Evolutionary conservation across 768 basidiomycete species (phyloP).

Genomic region (Fistulinella prunicolor): DNA sequence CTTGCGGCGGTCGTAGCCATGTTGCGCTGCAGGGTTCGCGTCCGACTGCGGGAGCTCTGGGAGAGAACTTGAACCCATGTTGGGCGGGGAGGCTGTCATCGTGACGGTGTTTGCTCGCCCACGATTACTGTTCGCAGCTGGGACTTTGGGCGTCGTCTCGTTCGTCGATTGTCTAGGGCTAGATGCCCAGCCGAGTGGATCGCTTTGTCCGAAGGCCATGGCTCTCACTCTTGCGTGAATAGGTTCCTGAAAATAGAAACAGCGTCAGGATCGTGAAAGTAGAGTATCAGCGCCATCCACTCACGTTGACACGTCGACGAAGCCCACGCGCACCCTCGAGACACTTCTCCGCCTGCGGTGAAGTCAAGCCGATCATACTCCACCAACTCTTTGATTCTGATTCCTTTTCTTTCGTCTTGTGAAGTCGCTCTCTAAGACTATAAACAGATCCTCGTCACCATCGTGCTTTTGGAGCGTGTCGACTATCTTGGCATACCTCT

Average conservation of each 20-base stretch:
- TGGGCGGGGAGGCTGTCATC: background rate
- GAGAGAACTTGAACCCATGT: background rate
- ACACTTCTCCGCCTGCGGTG: conserved; percentile 1
- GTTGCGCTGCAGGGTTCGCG: background rate
- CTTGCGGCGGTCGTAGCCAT: background rate
- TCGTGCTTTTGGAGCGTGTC: too few species aligned
- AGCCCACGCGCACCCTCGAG: conserved; percentile 6
- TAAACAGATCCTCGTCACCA: background rate
- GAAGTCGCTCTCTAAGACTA: conserved; percentile 12
- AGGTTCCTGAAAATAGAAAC: background rate
- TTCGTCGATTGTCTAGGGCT: background rate
- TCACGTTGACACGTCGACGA: conserved; percentile 4
- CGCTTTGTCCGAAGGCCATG: background rate
- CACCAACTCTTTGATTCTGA: background rate
- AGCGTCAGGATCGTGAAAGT: background rate
- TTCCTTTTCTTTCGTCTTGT: background rate
- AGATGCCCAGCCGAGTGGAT: background rate
- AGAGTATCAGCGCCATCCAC: background rate
- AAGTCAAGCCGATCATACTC: conserved; percentile 5
- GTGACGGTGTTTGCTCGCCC: background rate
- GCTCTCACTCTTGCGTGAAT: conserved; percentile 1
- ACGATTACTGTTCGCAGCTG: background rate
- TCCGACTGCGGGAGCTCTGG: background rate
- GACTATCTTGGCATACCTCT: too few species aligned
- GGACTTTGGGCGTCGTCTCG: background rate